Conservation (phyloP, 2,329 filamentous ascomycete species). For the Pyrenophora tritici-repentis region DNA sequence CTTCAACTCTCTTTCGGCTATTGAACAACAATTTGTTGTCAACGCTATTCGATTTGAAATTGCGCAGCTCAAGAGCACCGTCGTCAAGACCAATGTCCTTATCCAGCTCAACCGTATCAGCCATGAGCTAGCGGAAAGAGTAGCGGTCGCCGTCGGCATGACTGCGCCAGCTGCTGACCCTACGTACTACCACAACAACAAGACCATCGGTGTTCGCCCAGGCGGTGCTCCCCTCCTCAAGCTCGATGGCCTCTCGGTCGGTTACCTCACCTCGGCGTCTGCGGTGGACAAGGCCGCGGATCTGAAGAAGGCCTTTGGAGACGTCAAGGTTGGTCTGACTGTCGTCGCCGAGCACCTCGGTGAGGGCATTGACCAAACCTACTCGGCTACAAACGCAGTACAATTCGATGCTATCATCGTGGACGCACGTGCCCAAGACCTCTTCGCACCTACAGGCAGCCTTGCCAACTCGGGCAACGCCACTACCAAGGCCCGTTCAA, state of each 20-base stretch:
- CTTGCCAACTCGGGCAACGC: constrained; percentile 32
- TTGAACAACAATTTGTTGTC: constrained; percentile 72
- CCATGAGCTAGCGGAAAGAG: constrained; percentile 69
- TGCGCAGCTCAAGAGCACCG: constrained; percentile 60
- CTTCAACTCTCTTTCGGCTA: constrained; percentile 70
- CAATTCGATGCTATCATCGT: constrained; percentile 68
- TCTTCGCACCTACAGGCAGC: constrained; percentile 56
- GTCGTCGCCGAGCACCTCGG: constrained; percentile 65
- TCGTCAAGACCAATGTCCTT: constrained; percentile 69
- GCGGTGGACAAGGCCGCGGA: constrained; percentile 55
- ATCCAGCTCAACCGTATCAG: constrained; percentile 70
- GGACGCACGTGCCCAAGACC: constrained; percentile 57
- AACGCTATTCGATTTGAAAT: constrained; percentile 76
- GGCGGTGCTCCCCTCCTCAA: constrained; percentile 63
- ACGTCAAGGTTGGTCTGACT: constrained; percentile 60
- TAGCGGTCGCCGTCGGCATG: constrained; percentile 66
- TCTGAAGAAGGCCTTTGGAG: constrained; percentile 57
- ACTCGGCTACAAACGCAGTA: constrained; percentile 66
- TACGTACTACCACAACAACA: constrained; percentile 72
- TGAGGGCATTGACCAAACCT: constrained; percentile 64
- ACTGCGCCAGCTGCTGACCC: constrained; percentile 63
- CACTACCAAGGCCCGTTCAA: constrained; percentile 43
- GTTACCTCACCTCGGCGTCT: constrained; percentile 61
- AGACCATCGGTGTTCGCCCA: constrained; percentile 64
- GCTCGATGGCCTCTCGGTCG: constrained; percentile 67